Conservation (phyloP, 768 basidiomycete genomes). For the Suillus brevipes region DNA sequence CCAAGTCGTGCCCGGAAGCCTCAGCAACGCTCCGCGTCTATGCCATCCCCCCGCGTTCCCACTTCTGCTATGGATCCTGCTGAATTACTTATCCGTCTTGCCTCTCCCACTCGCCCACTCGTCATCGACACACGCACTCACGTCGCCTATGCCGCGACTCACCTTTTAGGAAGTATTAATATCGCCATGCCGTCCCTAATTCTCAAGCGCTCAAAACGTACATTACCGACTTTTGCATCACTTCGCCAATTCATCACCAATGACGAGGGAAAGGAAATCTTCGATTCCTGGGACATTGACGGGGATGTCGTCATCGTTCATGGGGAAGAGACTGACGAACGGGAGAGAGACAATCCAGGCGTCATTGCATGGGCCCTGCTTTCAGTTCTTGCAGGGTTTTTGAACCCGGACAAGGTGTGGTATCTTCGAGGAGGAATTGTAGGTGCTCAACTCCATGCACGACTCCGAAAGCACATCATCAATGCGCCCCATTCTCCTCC, state of each 20-base stretch:
- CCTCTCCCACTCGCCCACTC: constrained; percentile 54
- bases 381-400: constrained; percentile 58
- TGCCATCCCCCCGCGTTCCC: constrained; percentile 33
- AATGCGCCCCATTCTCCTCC: constrained; percentile 11
- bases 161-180: constrained; percentile 73
- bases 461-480: constrained; percentile 53
- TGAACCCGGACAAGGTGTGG: constrained; percentile 54
- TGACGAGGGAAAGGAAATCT: constrained; percentile 57
- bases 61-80: constrained; percentile 42
- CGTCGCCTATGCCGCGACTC: constrained; percentile 61
- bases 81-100: constrained; percentile 49
- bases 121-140: constrained; percentile 83
- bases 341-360: constrained; percentile 55
- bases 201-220: constrained; percentile 76
- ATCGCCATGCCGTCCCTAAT: constrained; percentile 89
- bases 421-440: constrained; percentile 76
- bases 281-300: constrained; percentile 65
- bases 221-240: constrained; percentile 55
- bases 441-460: constrained; percentile 57
- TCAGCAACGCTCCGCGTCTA: constrained; percentile 1
- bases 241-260: constrained; percentile 83
- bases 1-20: constrained; percentile 19
- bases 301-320: constrained; percentile 71
- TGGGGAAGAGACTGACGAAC: constrained; percentile 74
- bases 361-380: constrained; percentile 72